phyloP scores from a whole-genome alignment of 345 rosid genomes.

The Acer negundo region DNA sequence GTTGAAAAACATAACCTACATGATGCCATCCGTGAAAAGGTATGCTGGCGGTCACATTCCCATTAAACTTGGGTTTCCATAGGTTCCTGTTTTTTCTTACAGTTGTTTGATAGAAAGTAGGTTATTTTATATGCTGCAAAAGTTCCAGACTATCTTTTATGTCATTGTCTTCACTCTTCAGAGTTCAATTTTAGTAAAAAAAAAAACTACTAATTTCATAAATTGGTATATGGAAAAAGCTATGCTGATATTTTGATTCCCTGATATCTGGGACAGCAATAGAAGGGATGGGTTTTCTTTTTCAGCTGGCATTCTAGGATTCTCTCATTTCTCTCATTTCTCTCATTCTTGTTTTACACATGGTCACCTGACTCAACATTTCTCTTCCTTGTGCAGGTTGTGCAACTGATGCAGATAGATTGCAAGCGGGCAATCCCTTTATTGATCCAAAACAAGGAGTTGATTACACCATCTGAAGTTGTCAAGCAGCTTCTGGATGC shows the following conservation, averaged over 20 bases:
- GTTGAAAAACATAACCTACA: conserved; percentile 82
- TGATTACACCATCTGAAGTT: conserved; percentile 85
- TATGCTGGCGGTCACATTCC: conserved; percentile 34
- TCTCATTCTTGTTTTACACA: conserved; percentile 17
- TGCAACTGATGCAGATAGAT: conserved; percentile 88
- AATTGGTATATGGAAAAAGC: not conserved
- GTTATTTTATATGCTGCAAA: not conserved
- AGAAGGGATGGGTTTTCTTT: not conserved
- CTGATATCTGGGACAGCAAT: not conserved
- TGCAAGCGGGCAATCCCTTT: conserved; percentile 76
- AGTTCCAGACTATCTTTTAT: not conserved
- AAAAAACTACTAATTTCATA: not conserved
- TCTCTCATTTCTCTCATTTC: not conserved
- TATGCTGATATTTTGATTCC: not conserved
- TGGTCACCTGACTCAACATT: conserved; percentile 8
- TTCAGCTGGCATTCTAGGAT: conserved; percentile 17
- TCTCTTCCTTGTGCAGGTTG: conserved; percentile 61
- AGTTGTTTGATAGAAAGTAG: not conserved
- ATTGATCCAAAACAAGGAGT: conserved; percentile 81
- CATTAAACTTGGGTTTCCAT: conserved; percentile 17
- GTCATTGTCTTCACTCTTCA: not conserved
- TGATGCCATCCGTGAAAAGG: conserved; percentile 91
- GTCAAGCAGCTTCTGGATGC: conserved; percentile 66
- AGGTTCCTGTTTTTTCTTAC: conserved; percentile 10
- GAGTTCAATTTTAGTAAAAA: not conserved